These are phyloP conservation scores for Ustilago bromivora DNA, from an alignment of 1,284 basidiomycete genomes.

Conservation along the genomic window DNA sequence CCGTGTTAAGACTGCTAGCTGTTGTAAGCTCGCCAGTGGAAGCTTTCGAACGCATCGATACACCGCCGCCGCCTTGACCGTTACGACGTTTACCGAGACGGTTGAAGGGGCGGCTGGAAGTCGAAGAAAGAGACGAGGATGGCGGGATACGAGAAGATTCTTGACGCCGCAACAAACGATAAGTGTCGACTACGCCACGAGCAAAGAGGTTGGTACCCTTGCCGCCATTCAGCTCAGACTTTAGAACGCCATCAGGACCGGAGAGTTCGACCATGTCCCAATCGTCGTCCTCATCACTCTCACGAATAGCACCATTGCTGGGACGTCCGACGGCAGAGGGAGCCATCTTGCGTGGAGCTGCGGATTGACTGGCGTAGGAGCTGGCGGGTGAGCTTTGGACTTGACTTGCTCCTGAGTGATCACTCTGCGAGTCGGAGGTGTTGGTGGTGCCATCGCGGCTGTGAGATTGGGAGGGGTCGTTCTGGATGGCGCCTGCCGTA, in stretches of 20 bases:
- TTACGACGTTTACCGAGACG: constrained; percentile 52
- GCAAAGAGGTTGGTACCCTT: constrained; percentile 67
- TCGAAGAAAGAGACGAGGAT: constrained; percentile 44
- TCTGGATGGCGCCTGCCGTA: constrained; percentile 7
- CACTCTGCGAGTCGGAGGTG: constrained; percentile 51
- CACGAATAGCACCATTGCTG: constrained; percentile 49
- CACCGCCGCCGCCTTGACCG: constrained; percentile 25
- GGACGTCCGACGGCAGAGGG: constrained; percentile 51
- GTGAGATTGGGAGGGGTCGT: constrained; percentile 24
- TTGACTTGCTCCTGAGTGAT: constrained; percentile 40
- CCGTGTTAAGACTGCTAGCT: constrained; percentile 34
- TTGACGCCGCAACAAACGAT: constrained; percentile 72
- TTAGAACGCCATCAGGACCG: constrained; percentile 47
- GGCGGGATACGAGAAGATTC: constrained; percentile 48
- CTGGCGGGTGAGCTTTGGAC: constrained; percentile 48
- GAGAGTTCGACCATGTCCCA: constrained; percentile 67
- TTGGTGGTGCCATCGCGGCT: constrained; percentile 45
- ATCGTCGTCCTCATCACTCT: constrained; percentile 60
- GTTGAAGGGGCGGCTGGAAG: constrained; percentile 51
- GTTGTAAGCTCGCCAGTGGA: constrained; percentile 37
- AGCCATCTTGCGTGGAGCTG: constrained; percentile 30
- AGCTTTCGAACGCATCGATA: constrained; percentile 33
- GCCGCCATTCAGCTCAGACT: constrained; percentile 67
- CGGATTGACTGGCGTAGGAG: constrained; percentile 36
- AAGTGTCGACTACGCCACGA: constrained; percentile 68